Conservation (phyloP, 2,329 filamentous ascomycete species). For the Clonostachys rosea region DNA sequence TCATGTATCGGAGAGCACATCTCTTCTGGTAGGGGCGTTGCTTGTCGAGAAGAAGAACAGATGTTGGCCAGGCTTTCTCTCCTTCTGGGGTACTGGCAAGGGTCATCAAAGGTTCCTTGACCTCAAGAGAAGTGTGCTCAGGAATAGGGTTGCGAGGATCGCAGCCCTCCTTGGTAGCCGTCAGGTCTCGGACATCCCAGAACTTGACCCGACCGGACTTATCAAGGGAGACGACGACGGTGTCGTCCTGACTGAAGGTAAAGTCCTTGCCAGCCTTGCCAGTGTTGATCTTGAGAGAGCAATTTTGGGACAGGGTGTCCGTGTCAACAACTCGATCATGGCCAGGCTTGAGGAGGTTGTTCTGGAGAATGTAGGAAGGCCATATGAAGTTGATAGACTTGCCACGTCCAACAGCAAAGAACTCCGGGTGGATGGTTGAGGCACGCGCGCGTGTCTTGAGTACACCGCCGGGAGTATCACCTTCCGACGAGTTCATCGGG, state of each 20-base stretch:
- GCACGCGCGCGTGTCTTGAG: constrained; percentile 93
- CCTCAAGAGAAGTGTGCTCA: constrained; percentile 60
- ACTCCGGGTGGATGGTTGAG: constrained; percentile 84
- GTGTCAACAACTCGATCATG: constrained; percentile 74
- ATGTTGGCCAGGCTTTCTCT: constrained; percentile 96
- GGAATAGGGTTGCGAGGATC: constrained; percentile 47
- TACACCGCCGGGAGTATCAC: constrained; percentile 85
- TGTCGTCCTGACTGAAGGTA: constrained; percentile 94
- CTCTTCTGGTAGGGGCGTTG: constrained; percentile 88
- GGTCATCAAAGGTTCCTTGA: constrained; percentile 82
- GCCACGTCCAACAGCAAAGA: constrained; percentile 91
- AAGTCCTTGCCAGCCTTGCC: constrained; percentile 99
- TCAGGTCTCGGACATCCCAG: constrained; percentile 90
- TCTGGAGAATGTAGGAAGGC: constrained; percentile 58
- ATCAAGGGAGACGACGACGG: constrained; percentile 88
- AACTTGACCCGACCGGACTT: constrained; percentile 96
- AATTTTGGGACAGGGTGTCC: constrained; percentile 81
- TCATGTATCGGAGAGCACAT: constrained; percentile 86
- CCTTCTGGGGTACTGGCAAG: constrained; percentile 80
- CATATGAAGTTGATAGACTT: constrained; percentile 92
- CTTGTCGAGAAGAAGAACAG: constrained; percentile 94
- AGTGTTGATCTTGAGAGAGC: constrained; percentile 88
- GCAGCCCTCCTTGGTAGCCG: constrained; percentile 44
- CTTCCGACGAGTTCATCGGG: constrained; percentile 78
- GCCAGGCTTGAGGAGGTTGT: constrained; percentile 58